Percentiles rank a stretch among this genome's conserved stretches.
Evolutionary conservation across 441 rosid genomes (phyloP).

Genomic region (Brassica hybrid): DNA sequence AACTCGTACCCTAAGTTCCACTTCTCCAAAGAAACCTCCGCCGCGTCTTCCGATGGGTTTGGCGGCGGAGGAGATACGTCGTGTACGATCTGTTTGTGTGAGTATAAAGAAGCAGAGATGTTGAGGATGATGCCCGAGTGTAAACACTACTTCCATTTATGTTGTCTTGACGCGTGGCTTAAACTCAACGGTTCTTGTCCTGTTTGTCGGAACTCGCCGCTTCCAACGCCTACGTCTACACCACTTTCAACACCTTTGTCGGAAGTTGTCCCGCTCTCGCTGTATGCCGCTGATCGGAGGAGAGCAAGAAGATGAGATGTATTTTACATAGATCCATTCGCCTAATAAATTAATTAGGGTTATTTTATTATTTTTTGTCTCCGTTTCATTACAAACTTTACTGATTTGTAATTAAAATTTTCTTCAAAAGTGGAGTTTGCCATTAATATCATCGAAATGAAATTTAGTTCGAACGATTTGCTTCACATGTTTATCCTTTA

Average conservation of each 20-base stretch:
- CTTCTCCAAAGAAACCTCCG: conserved; percentile 50
- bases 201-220: conserved; percentile 87
- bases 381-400: conserved; percentile 31
- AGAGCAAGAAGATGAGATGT: conserved; percentile 54
- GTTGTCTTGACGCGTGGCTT: conserved; percentile 90
- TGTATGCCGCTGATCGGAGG: conserved; percentile 80
- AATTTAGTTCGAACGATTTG: conserved; percentile 5
- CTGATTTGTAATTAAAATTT: conserved; percentile 36
- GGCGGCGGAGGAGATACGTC: conserved; percentile 42
- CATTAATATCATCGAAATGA: conserved; percentile 38
- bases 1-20: conserved; percentile 87
- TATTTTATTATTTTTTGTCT: conserved; percentile 16
- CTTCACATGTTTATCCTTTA: not conserved
- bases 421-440: conserved; percentile 14
- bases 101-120: conserved; percentile 90
- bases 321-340: too few species aligned
- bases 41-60: conserved; percentile 31
- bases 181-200: conserved; percentile 97
- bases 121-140: conserved; percentile 99
- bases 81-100: conserved; percentile 88
- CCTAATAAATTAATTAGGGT: conserved; percentile 36
- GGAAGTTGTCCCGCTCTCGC: conserved; percentile 92
- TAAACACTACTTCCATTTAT: conserved; percentile 76
- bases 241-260: conserved; percentile 92
- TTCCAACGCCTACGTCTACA: conserved; percentile 76